Percentiles rank a stretch among this genome's conserved stretches.
phyloP scores from a whole-genome alignment of 495 filamentous ascomycete species.

The Pyronema omphalodes region DNA sequence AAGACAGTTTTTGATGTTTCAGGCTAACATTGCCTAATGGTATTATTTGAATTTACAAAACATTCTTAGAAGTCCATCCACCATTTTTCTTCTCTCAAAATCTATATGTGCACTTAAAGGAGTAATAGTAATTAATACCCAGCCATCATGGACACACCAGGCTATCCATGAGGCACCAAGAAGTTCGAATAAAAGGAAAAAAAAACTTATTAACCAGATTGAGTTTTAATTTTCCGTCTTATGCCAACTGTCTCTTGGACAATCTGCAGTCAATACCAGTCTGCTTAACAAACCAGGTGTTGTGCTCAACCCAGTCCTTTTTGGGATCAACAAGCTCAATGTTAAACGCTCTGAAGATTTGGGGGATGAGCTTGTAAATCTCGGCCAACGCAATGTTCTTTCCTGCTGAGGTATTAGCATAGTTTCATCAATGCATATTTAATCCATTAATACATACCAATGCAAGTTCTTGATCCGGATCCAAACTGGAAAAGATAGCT shows the following conservation, averaged over 20 bases:
- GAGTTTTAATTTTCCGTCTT: too few relatives aligned
- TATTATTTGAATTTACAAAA: too few relatives aligned
- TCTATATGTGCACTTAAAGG: too few relatives aligned
- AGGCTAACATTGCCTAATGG: too few relatives aligned
- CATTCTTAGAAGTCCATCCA: too few relatives aligned
- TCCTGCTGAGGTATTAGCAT: conserved; percentile 22
- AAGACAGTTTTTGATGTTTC: too few relatives aligned
- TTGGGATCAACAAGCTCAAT: conserved; percentile 35
- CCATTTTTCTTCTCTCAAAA: too few relatives aligned
- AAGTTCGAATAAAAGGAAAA: too few relatives aligned
- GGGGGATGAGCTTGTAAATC: conserved; percentile 65
- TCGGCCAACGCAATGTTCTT: conserved; percentile 58
- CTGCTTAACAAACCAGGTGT: conserved; percentile 59
- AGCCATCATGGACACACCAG: too few relatives aligned
- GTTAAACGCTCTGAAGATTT: conserved; percentile 46
- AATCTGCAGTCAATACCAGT: conserved; percentile 3
- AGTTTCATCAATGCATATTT: neutral
- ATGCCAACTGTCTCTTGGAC: neutral
- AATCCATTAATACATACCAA: conserved; percentile 16
- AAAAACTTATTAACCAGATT: too few relatives aligned
- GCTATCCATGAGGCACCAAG: too few relatives aligned
- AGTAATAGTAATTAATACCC: too few relatives aligned
- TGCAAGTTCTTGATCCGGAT: conserved; percentile 44
- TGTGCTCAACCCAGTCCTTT: conserved; percentile 46
- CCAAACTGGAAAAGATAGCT: conserved; percentile 32